Conservation (phyloP, 257 asterid genomes). For the Paulownia fortunei region DNA sequence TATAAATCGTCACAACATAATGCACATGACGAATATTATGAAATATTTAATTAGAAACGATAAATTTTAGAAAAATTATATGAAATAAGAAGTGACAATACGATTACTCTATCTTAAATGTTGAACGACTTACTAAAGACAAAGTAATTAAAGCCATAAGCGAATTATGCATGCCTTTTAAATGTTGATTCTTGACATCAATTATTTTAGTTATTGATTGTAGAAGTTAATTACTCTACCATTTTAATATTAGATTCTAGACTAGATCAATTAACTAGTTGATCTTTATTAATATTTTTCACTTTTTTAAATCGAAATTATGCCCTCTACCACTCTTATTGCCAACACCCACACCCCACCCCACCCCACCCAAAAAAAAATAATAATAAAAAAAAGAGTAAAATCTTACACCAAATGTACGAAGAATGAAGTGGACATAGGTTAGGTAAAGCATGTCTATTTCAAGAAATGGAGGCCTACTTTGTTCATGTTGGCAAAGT, state of each 20-base stretch:
- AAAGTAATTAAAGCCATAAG: background rate
- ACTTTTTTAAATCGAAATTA: background rate
- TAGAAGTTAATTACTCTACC: background rate
- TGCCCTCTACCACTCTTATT: background rate
- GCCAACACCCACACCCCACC: too few species aligned
- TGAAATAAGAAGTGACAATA: too few species aligned
- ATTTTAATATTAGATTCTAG: background rate
- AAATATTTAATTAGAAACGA: too few species aligned
- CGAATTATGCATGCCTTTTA: background rate
- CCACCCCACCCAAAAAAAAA: background rate
- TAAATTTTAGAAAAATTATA: too few species aligned
- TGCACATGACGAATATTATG: too few species aligned
- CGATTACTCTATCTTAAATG: background rate
- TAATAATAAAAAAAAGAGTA: background rate
- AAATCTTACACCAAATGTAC: conserved; percentile 10
- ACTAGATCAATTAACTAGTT: background rate
- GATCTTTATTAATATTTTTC: background rate
- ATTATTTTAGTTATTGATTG: background rate
- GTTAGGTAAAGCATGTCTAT: conserved; percentile 56
- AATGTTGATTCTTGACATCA: background rate
- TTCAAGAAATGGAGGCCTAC: conserved; percentile 37
- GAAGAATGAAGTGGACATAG: conserved; percentile 8
- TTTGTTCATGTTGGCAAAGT: conserved; percentile 16
- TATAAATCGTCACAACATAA: too few species aligned
- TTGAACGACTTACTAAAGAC: background rate